Conservation (phyloP, 805 yeast genomes). For the Yarrowia osloensis region DNA sequence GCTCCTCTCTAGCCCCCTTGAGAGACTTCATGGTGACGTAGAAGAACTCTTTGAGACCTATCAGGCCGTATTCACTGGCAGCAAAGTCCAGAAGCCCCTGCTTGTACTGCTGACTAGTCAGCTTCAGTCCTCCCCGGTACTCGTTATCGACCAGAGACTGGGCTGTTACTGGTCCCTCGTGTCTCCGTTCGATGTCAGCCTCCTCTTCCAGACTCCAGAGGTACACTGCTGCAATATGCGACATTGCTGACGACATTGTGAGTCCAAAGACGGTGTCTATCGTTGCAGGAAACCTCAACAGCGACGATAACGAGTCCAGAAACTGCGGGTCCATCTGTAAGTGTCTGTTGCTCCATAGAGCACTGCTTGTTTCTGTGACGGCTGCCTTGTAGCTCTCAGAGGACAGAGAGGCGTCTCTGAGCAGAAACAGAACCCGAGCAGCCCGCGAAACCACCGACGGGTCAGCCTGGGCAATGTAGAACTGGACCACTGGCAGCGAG, state of each 20-base stretch:
- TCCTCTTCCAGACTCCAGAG: slow-evolving; percentile 8
- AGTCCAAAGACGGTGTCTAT: slow-evolving; percentile 5
- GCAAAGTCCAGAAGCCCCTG: slow-evolving; percentile 3
- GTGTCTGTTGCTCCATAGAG: slow-evolving; percentile 9
- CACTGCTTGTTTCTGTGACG: not conserved
- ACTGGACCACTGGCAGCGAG: not conserved
- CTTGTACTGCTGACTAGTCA: slow-evolving; percentile 7
- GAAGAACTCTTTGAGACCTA: not conserved
- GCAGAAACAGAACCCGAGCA: not conserved
- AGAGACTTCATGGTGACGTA: slow-evolving; percentile 16
- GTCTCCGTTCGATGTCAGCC: slow-evolving; percentile 6
- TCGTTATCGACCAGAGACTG: slow-evolving; percentile 1
- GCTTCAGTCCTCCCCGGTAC: not conserved
- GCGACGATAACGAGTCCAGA: not conserved
- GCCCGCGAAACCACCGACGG: not conserved
- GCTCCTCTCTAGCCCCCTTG: not conserved
- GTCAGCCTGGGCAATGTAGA: slow-evolving; percentile 1
- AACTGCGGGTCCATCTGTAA: not conserved
- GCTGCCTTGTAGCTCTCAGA: not conserved
- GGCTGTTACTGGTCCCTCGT: slow-evolving; percentile 7
- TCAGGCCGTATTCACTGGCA: not conserved
- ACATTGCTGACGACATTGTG: slow-evolving; percentile 8
- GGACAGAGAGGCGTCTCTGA: slow-evolving; percentile 1
- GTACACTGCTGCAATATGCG: slow-evolving; percentile 8
- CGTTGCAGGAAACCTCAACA: not conserved